Conservation (phyloP, 306 rosid genomes). For the Inga oerstediana region DNA sequence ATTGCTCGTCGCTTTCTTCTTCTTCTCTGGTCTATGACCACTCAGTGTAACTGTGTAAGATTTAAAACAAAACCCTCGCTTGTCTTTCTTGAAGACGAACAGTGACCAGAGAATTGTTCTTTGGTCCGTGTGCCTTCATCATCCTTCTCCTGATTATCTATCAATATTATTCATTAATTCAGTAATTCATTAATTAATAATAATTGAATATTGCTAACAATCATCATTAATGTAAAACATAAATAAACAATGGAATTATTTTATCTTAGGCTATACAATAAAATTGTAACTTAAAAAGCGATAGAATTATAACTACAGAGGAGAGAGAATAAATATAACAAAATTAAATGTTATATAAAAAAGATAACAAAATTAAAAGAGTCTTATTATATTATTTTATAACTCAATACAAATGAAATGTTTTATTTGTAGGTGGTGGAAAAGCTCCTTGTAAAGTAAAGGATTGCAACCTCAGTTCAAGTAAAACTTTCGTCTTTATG, state of each 20-base stretch:
- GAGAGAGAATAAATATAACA: too few species aligned
- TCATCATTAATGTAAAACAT: not conserved
- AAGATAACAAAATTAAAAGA: too few species aligned
- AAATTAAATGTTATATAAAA: too few species aligned
- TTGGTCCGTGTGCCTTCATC: not conserved
- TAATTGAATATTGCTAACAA: not conserved
- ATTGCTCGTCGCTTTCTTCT: not conserved
- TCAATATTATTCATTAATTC: not conserved
- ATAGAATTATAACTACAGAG: not conserved
- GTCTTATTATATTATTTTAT: too few species aligned
- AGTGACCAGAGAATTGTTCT: not conserved
- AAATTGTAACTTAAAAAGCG: too few species aligned
- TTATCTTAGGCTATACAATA: too few species aligned
- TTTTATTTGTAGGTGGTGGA: too few species aligned
- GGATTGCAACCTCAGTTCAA: too few species aligned
- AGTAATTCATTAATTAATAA: not conserved
- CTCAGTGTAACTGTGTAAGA: not conserved
- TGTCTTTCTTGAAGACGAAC: not conserved
- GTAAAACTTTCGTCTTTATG: too few species aligned
- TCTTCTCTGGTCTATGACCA: not conserved
- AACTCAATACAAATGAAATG: too few species aligned
- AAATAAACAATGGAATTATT: not conserved
- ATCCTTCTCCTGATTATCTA: not conserved
- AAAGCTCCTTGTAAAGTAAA: too few species aligned
- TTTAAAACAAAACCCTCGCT: conserved; percentile 7